A percentile compares a stretch with the other conserved stretches of the same genome.
Conservation (phyloP, 768 basidiomycete genomes). For the Macrolepiota albuminosa region DNA sequence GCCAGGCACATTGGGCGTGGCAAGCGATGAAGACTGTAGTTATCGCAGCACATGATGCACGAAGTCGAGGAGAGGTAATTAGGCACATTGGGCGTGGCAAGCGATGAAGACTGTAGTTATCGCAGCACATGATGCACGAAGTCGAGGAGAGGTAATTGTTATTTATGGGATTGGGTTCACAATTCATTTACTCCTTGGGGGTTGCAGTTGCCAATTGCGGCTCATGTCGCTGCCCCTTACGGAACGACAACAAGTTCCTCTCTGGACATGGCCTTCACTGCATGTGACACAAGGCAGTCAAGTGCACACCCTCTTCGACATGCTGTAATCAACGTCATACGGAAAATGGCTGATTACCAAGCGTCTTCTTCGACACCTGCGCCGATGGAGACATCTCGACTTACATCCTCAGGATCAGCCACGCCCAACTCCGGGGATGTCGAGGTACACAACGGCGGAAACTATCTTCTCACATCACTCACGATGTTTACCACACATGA, state of each 20-base stretch:
- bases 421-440: not conserved
- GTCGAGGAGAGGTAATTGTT: conserved; percentile 54
- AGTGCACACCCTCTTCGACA: conserved; percentile 79
- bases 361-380: conserved; percentile 15
- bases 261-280: conserved; percentile 36
- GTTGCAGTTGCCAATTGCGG: conserved; percentile 68
- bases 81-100: conserved; percentile 70
- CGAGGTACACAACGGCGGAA: conserved; percentile 53
- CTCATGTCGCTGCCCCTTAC: conserved; percentile 59
- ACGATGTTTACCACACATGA: conserved; percentile 92
- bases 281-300: conserved; percentile 68
- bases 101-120: conserved; percentile 53
- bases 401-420: not conserved
- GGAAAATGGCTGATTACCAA: conserved; percentile 56
- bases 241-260: conserved; percentile 9
- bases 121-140: conserved; percentile 42
- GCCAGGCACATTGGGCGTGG: conserved; percentile 69
- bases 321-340: conserved; percentile 73
- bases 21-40: conserved; percentile 56
- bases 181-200: not conserved
- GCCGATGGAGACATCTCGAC: not conserved
- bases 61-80: conserved; percentile 55
- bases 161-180: not conserved
- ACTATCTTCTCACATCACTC: conserved; percentile 84
- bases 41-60: conserved; percentile 43